These are phyloP conservation scores for Thelephora ganbajun DNA, from an alignment of 768 basidiomycete genomes.

Conservation along the genomic window DNA sequence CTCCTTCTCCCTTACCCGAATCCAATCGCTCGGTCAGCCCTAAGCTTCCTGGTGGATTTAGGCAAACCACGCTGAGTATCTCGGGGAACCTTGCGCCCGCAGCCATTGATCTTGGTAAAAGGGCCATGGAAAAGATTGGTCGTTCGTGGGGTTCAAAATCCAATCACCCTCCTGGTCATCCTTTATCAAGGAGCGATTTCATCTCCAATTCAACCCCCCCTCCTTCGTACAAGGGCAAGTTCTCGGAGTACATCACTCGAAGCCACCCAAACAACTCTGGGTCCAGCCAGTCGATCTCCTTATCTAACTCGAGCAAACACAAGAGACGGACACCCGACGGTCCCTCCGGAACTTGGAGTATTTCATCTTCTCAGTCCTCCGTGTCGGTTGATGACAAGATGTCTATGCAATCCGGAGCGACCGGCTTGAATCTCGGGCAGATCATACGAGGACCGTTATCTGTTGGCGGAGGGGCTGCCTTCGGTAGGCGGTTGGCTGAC, in stretches of 20 bases:
- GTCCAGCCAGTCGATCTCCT: conserved; percentile 9
- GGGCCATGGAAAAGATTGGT: conserved; percentile 59
- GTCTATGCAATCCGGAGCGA: conserved; percentile 12
- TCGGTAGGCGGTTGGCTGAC: conserved; percentile 42
- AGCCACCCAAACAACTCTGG: conserved; percentile 26
- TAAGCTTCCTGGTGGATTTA: conserved; percentile 18
- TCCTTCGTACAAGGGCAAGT: conserved; percentile 19
- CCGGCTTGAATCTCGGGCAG: conserved; percentile 40
- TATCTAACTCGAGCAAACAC: conserved; percentile 10
- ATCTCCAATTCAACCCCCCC: conserved; percentile 12
- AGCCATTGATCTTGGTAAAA: conserved; percentile 36
- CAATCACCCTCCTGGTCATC: conserved; percentile 5
- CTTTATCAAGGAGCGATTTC: not conserved
- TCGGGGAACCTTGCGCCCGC: conserved; percentile 54
- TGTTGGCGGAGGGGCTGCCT: conserved; percentile 39
- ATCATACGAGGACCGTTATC: conserved; percentile 37
- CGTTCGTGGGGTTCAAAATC: conserved; percentile 36
- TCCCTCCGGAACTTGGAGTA: conserved; percentile 43
- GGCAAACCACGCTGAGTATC: conserved; percentile 65
- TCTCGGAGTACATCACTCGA: conserved; percentile 22
- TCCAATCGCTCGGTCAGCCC: not conserved
- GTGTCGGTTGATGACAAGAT: conserved; percentile 32
- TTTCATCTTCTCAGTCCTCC: conserved; percentile 36
- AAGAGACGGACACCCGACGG: conserved; percentile 45
- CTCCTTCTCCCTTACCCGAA: conserved; percentile 6